Percentiles rank a stretch among this genome's conserved stretches.
Conservation (phyloP, 1,284 basidiomycete genomes). For the Volvariella volvacea region DNA sequence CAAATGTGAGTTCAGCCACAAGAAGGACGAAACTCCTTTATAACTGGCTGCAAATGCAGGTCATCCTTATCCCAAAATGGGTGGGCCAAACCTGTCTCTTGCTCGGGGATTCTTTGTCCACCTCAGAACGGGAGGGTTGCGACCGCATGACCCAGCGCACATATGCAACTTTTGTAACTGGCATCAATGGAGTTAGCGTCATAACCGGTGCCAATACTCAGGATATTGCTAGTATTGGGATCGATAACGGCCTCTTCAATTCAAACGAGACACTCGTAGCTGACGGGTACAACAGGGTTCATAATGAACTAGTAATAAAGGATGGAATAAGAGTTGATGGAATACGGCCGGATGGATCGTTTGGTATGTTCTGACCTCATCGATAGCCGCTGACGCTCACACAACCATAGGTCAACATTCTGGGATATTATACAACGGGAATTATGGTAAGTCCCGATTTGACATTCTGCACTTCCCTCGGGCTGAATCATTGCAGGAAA, state of each 20-base stretch:
- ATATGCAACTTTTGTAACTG: conserved; percentile 38
- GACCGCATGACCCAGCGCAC: conserved; percentile 41
- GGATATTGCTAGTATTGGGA: conserved; percentile 52
- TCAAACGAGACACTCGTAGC: conserved; percentile 34
- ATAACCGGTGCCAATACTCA: conserved; percentile 59
- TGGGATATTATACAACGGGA: conserved; percentile 58
- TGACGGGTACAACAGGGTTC: conserved; percentile 43
- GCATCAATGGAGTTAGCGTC: conserved; percentile 31
- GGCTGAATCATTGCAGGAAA: conserved; percentile 33
- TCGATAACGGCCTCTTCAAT: conserved; percentile 41
- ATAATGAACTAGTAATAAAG: conserved; percentile 40
- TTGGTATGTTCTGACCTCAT: conserved; percentile 21
- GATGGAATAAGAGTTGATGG: conserved; percentile 44
- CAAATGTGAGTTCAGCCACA: conserved; percentile 32
- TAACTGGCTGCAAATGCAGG: conserved; percentile 25
- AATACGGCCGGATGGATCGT: conserved; percentile 57
- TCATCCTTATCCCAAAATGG: conserved; percentile 50
- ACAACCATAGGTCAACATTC: conserved; percentile 37
- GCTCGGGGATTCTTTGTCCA: conserved; percentile 35
- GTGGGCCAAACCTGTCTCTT: conserved; percentile 51
- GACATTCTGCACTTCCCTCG: not conserved
- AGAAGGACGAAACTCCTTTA: not conserved
- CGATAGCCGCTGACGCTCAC: not conserved
- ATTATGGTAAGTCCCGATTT: conserved; percentile 30
- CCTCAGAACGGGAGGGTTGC: conserved; percentile 35